Percentiles rank a stretch among this genome's conserved stretches.
phyloP scores from a whole-genome alignment of 2,329 filamentous ascomycete species.

The Xylariaceae sp. region DNA sequence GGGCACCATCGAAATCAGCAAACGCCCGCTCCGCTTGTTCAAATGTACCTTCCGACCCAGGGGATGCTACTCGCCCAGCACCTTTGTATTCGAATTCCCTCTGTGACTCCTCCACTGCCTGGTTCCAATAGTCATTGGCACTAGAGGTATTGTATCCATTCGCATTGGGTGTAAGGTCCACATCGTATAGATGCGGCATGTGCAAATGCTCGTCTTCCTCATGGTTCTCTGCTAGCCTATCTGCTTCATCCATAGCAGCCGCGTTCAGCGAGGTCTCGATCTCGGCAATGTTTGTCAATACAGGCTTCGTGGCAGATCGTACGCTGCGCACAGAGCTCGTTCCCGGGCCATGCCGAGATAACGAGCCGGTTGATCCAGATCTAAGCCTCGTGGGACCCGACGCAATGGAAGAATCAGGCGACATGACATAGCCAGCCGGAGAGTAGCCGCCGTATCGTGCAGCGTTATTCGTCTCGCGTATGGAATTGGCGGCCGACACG shows the following conservation, averaged over 20 bases:
- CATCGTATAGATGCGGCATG: conserved; percentile 24
- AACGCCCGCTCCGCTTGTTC: conserved; percentile 67
- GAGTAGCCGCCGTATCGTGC: conserved; percentile 70
- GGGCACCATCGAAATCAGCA: conserved; percentile 78
- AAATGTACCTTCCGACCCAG: conserved; percentile 58
- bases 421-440: conserved; percentile 65
- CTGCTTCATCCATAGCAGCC: conserved; percentile 54
- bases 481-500: conserved; percentile 55
- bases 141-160: conserved; percentile 22
- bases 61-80: conserved; percentile 46
- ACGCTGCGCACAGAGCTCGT: conserved; percentile 53
- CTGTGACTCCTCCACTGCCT: conserved; percentile 22
- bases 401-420: conserved; percentile 60
- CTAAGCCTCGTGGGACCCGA: conserved; percentile 48
- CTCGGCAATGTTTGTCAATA: conserved; percentile 56
- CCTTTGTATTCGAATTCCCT: conserved; percentile 21
- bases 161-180: conserved; percentile 29
- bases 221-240: conserved; percentile 37
- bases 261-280: conserved; percentile 51
- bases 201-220: conserved; percentile 36
- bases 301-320: conserved; percentile 46
- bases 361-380: conserved; percentile 50
- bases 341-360: conserved; percentile 53
- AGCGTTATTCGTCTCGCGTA: conserved; percentile 65
- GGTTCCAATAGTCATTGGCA: conserved; percentile 31